Evolutionary conservation across 495 filamentous ascomycete genomes (phyloP).

Genomic region (Daldinia concentrica): DNA sequence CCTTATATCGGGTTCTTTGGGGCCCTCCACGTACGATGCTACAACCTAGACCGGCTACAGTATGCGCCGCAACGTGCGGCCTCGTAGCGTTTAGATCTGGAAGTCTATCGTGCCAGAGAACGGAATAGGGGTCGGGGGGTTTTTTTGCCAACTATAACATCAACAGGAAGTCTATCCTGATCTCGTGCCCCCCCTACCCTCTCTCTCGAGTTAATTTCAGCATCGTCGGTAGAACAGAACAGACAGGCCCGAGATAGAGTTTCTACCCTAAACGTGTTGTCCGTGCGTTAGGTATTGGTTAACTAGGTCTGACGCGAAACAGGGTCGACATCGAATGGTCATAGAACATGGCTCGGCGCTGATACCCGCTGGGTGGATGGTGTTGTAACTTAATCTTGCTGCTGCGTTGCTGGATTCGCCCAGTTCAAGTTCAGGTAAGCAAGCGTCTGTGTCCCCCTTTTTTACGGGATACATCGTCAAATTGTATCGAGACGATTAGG

Average conservation of each 20-base stretch:
- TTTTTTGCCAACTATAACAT: too few species aligned
- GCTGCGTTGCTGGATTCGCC: background rate
- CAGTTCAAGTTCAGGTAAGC: background rate
- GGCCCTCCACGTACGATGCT: background rate
- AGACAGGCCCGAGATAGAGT: slow-evolving; percentile 15
- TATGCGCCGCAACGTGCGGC: slow-evolving; percentile 1
- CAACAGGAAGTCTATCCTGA: background rate
- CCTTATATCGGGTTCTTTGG: slow-evolving; percentile 23
- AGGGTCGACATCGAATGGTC: slow-evolving; percentile 25
- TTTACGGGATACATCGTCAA: background rate
- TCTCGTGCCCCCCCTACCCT: background rate
- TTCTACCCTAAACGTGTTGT: slow-evolving; percentile 28
- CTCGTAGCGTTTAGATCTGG: slow-evolving; percentile 21
- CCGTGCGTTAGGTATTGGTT: slow-evolving; percentile 12
- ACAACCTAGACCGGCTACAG: slow-evolving; percentile 29
- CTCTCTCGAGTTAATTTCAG: background rate
- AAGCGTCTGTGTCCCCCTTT: background rate
- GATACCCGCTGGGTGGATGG: background rate
- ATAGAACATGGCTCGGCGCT: slow-evolving; percentile 17
- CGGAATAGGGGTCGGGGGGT: slow-evolving; percentile 5
- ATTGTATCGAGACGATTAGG: slow-evolving; percentile 1
- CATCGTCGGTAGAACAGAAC: background rate
- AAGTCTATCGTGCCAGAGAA: slow-evolving; percentile 28
- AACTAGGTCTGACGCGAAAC: slow-evolving; percentile 20
- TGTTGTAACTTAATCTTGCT: slow-evolving; percentile 9